Evolutionary conservation across 495 filamentous ascomycete genomes (phyloP).

Genomic region (Bacidia gigantensis): DNA sequence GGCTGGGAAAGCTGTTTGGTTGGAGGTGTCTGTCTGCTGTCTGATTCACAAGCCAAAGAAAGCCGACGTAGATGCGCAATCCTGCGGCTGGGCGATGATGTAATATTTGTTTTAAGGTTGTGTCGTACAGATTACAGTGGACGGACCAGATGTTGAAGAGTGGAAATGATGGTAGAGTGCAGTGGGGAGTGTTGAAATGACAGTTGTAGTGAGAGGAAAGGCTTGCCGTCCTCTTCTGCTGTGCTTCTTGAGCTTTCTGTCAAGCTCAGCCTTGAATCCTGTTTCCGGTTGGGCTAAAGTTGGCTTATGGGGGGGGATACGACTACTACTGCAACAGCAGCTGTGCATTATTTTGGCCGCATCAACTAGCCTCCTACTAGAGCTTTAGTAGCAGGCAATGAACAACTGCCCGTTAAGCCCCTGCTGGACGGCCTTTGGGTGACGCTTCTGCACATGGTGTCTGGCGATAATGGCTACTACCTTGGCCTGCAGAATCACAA

Average conservation of each 20-base stretch:
- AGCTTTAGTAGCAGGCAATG: background rate
- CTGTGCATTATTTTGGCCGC: background rate
- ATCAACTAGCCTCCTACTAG: background rate
- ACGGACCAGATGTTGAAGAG: no score
- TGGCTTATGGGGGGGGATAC: background rate
- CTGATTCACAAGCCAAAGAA: no score
- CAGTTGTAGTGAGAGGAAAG: no score
- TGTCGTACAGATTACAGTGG: background rate
- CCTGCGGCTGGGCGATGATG: background rate
- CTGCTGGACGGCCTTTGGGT: no score
- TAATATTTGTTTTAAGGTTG: no score
- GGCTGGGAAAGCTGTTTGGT: background rate
- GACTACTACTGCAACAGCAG: no score
- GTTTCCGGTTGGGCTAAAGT: background rate
- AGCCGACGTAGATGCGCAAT: background rate
- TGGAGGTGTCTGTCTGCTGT: background rate
- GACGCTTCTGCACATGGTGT: no score
- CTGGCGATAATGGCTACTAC: no score
- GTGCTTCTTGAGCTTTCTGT: background rate
- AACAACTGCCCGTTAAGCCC: no score
- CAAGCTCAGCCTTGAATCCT: background rate
- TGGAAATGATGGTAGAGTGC: no score
- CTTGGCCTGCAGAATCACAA: no score
- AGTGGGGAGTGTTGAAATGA: no score
- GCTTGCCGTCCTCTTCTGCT: background rate